Base-by-base conservation (phyloP, 768 basidiomycete species). In the Coprinellus micaceus region DNA sequence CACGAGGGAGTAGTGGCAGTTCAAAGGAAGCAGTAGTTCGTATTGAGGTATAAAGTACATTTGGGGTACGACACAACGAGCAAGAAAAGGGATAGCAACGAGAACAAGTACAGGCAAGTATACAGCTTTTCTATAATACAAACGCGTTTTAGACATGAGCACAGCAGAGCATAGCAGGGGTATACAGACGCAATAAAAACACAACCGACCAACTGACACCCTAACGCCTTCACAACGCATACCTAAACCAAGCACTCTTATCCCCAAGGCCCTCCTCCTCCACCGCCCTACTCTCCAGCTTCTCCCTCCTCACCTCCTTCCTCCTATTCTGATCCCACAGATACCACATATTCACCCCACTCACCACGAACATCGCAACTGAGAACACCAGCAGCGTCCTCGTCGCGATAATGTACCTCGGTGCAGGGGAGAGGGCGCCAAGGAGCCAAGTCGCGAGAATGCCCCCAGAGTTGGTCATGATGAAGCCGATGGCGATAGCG, bases 361-460 rank as follows among this genome's bases (percentile, higher is more conserved):
- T 65, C 39, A 78, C 54, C n/a, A 74, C 61, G 0, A 64, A 60
- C 68, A 78, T 78, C 37, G 71, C 53, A 4, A 75, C 61, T 0
- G 80, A 75, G 60, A 77, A 74, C 4, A 69, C 61, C 21, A 78
- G 61, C 4, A 79, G 66, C 22, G 68, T 68, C 21, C 76, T 71
- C 2, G 81, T 79, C 0, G 80, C 84, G 52, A 72, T 73, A 1
- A 64, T 74, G 62, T 84, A 85, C 13, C 71, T 59, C 9, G 83
- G 83, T 1, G 78, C 69, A 0, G 76, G 69, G 2, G 80, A 82
- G 13, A 84, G 64, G 3, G 71, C 61, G 11, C 82, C 83, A 28
- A 84, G 65, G 9, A 84, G 74, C 83, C 83, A 85, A 0, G 82
- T 85, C 0, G 78, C 74, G 30, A 85, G 77, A 46, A 86, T 84